phyloP scores from a whole-genome alignment of 1,139 yeast species.

The Arxiozyma slooffiae region DNA sequence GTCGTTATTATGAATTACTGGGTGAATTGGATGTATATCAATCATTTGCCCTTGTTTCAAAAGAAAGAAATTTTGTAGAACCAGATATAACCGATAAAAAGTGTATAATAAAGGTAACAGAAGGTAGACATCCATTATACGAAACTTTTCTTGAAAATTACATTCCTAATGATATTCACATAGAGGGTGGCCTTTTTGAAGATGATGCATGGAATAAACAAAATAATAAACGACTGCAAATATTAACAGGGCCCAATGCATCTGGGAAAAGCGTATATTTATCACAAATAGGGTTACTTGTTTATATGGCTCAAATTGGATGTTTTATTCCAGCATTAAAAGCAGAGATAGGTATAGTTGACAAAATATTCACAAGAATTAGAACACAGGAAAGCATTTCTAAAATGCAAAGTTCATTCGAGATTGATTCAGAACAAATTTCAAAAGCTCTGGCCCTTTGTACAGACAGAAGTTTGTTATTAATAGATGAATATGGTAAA shows the following conservation, averaged over 20 bases:
- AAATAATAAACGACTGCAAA: constrained; percentile 13
- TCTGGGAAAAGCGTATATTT: constrained; percentile 44
- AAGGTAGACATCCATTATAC: constrained; percentile 37
- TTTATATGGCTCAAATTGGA: constrained; percentile 41
- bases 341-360: constrained; percentile 38
- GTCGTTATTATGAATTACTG: constrained; percentile 18
- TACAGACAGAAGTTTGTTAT: constrained; percentile 33
- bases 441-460: constrained; percentile 34
- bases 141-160: constrained; percentile 33
- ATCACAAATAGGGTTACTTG: constrained; percentile 37
- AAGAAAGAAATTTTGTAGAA: constrained; percentile 28
- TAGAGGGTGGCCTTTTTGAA: constrained; percentile 17
- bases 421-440: constrained; percentile 38
- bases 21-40: constrained; percentile 36
- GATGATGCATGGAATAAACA: constrained; percentile 7
- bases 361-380: constrained; percentile 37
- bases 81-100: constrained; percentile 33
- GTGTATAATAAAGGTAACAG: constrained; percentile 15
- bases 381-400: constrained; percentile 37
- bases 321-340: constrained; percentile 39
- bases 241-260: constrained; percentile 44
- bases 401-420: constrained; percentile 38
- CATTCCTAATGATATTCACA: constrained; percentile 33
- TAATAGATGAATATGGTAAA: constrained; percentile 45
- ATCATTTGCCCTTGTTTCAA: constrained; percentile 34